These are phyloP conservation scores for Ceratobasidium sp. DNA, from an alignment of 1,284 basidiomycete species.

Conservation along the genomic window DNA sequence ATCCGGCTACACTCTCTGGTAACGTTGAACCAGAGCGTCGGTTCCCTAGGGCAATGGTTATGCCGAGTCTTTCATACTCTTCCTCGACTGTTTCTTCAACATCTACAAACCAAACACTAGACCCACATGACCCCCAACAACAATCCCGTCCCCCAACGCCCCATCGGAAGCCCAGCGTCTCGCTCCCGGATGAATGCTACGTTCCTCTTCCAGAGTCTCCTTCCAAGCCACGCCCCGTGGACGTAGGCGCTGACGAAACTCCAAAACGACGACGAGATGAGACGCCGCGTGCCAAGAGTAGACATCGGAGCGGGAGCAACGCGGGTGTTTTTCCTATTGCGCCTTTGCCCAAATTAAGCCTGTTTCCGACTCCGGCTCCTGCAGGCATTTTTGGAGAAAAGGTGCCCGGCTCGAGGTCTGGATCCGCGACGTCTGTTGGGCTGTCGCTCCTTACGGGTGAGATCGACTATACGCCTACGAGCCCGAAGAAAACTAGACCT, in stretches of 20 bases:
- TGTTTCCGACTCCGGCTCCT: conserved; percentile 19
- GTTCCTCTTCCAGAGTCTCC: conserved; percentile 43
- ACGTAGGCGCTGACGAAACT: conserved; percentile 12
- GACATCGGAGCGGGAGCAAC: not conserved
- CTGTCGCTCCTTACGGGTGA: conserved; percentile 33
- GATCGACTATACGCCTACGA: conserved; percentile 34
- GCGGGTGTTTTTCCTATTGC: not conserved
- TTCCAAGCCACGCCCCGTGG: conserved; percentile 2
- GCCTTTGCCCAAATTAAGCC: conserved; percentile 3
- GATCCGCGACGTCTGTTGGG: not conserved
- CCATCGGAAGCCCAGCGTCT: not conserved
- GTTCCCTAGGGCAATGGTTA: conserved; percentile 27
- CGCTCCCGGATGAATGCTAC: conserved; percentile 23
- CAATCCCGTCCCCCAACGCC: conserved; percentile 14
- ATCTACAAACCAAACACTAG: conserved; percentile 33
- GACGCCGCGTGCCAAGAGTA: conserved; percentile 36
- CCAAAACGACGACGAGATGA: conserved; percentile 24
- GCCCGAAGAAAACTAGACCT: conserved; percentile 37
- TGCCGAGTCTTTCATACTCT: conserved; percentile 34
- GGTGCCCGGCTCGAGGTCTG: conserved; percentile 1
- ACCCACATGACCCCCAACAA: conserved; percentile 10
- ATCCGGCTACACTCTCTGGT: not conserved
- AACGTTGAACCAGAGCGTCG: not conserved
- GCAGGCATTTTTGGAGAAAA: not conserved
- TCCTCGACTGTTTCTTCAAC: conserved; percentile 41